Percentiles rank a stretch among this genome's conserved stretches.
phyloP scores from a whole-genome alignment of 2,329 filamentous ascomycete species.

The Ophiocordyceps robertsii region DNA sequence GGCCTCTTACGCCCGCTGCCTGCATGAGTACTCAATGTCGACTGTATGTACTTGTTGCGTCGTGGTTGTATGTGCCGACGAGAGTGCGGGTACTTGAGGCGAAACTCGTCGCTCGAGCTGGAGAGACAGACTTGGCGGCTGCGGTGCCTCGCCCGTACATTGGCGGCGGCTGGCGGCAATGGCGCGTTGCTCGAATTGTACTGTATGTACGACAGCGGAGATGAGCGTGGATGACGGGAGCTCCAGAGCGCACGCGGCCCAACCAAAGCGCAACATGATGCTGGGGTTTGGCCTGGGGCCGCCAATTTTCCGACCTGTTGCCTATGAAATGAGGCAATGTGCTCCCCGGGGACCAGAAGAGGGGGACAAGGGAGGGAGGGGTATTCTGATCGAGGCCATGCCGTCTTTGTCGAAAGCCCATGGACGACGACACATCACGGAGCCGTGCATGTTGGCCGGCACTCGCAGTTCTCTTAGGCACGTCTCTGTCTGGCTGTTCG shows the following conservation, averaged over 20 bases:
- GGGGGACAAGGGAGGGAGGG: neutral
- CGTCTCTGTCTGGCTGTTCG: no score
- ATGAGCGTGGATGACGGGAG: slow-evolving; percentile 3
- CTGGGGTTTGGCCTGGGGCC: neutral
- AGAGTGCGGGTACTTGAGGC: neutral
- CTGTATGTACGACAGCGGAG: slow-evolving; percentile 2
- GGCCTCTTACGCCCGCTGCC: neutral
- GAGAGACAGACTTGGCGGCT: neutral
- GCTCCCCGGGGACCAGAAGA: neutral
- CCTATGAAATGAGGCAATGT: slow-evolving; percentile 1
- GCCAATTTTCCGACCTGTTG: slow-evolving; percentile 2
- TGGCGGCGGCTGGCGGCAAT: neutral
- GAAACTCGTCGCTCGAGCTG: neutral
- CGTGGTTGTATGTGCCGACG: no score
- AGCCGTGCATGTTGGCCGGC: no score
- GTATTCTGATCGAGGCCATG: neutral
- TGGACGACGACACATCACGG: no score
- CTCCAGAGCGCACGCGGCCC: neutral
- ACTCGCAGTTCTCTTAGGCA: no score
- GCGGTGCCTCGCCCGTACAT: neutral
- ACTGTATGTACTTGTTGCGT: no score
- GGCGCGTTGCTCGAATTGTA: neutral
- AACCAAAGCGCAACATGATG: neutral
- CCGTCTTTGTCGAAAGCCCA: no score
- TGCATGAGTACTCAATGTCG: no score